A percentile compares a stretch with the other conserved stretches of the same genome.
Evolutionary conservation across 2,329 filamentous ascomycete species (phyloP).

Genomic region (Verticillium longisporum): DNA sequence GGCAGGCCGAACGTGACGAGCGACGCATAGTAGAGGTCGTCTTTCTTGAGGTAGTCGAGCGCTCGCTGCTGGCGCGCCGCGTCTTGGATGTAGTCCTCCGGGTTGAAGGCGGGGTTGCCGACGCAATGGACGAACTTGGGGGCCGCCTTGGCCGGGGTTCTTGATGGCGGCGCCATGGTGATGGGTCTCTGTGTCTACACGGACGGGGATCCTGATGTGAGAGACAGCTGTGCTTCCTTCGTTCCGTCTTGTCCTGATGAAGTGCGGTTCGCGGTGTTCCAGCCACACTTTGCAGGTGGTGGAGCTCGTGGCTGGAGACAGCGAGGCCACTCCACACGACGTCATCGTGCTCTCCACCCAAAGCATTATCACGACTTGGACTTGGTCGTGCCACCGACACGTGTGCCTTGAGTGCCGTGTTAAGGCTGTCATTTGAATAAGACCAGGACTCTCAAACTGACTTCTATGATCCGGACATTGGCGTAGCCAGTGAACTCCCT

Average conservation of each 20-base stretch:
- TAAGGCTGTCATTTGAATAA: too few relatives aligned
- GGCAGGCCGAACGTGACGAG: constrained; percentile 36
- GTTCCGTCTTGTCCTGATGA: too few relatives aligned
- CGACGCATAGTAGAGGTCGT: constrained; percentile 37
- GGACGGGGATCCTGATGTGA: too few relatives aligned
- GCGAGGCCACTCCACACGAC: background rate
- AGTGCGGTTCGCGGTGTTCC: too few relatives aligned
- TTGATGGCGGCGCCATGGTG: background rate
- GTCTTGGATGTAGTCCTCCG: constrained; percentile 31
- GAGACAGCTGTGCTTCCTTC: too few relatives aligned
- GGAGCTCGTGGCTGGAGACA: background rate
- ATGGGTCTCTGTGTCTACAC: background rate
- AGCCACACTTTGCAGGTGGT: too few relatives aligned
- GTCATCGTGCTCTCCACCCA: background rate
- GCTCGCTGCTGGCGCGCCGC: constrained; percentile 27
- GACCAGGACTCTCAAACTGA: too few relatives aligned
- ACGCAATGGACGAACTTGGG: constrained; percentile 30
- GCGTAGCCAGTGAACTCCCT: too few relatives aligned
- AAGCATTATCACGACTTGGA: too few relatives aligned
- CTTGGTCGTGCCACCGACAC: too few relatives aligned
- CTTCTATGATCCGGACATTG: too few relatives aligned
- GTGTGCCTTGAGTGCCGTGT: too few relatives aligned
- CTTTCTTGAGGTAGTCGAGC: constrained; percentile 26
- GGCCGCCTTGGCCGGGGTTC: constrained; percentile 4
- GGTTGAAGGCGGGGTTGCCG: constrained; percentile 36